A percentile compares a stretch with the other conserved stretches of the same genome.
These are phyloP conservation scores for Pichia eremophila DNA, from an alignment of 805 yeast genomes.

Conservation along the genomic window DNA sequence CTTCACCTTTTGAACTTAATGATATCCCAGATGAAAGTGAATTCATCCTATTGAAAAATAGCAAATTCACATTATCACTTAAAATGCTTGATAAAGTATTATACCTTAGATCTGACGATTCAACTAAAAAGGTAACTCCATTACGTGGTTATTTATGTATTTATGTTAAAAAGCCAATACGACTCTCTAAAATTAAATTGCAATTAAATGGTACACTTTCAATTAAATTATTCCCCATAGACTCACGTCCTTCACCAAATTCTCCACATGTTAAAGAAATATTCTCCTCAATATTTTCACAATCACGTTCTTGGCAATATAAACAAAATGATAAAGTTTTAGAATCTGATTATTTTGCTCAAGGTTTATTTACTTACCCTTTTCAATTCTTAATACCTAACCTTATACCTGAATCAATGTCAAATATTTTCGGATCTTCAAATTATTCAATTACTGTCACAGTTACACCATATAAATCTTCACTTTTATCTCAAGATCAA, in stretches of 20 bases:
- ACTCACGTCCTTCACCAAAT: not conserved
- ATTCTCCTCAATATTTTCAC: not conserved
- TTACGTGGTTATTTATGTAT: constrained; percentile 17
- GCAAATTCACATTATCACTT: constrained; percentile 3
- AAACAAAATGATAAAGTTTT: constrained; percentile 4
- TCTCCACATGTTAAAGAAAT: not conserved
- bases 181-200: constrained; percentile 9
- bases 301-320: constrained; percentile 8
- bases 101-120: constrained; percentile 7
- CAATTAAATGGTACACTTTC: constrained; percentile 11
- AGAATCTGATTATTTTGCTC: constrained; percentile 7
- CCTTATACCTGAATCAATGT: constrained; percentile 17
- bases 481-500: constrained; percentile 4
- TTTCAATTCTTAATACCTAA: constrained; percentile 21
- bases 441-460: constrained; percentile 12
- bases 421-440: constrained; percentile 15
- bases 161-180: constrained; percentile 10
- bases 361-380: constrained; percentile 19
- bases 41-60: not conserved
- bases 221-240: constrained; percentile 1
- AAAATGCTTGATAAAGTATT: constrained; percentile 9
- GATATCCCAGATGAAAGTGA: constrained; percentile 5
- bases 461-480: constrained; percentile 7
- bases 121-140: constrained; percentile 7
- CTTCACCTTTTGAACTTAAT: not conserved